Evolutionary conservation across 192 early-diverging fungal genomes (phyloP), one percentile per base, ranked within the genome.

Genomic region (Coemansia sp.): DNA sequence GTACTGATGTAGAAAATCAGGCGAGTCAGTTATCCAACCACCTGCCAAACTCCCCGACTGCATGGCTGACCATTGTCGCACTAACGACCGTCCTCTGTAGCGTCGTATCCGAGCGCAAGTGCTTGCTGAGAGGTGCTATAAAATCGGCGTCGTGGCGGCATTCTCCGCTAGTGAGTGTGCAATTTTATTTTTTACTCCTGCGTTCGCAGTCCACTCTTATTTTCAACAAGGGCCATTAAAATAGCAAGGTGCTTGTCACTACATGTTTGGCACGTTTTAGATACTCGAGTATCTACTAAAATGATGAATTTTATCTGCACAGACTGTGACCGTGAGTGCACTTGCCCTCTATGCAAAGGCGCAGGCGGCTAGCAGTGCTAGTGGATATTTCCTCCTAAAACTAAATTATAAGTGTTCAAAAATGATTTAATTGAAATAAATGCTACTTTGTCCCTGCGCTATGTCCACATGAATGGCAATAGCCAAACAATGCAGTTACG

Each of bases 271-370:
- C 39, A 12, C 39, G 14, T 41, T 41, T 14, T 9, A 14, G 39
- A 41, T 41, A 12, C 39, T 41, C 14, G 39, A 9, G 39, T 14
- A 41, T 48, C 45, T 48, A 17, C 45, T 14, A 27, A 54, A 25
- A 61, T 49, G 59, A 16, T 49, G 26, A 3, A 14, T 61, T 19
- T 49, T 29, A 17, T 26, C 7, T 19, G 26, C 45, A 37, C 45
- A 12, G 62, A 68, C 61, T 68, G 62, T 31, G 72, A 74, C 57
- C 62, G 72, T 35, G 66, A 74, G 35, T 74, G 72, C 43, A 74
- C 65, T 26, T 74, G 72, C 45, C 57, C 72, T 31, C 59, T 74
- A 10, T 74, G 66, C 45, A 64, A 57, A 35, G 72, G 72, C 8
- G 59, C 57, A 17, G 48, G 51, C 47, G 57, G 65, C 19, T 61